Percentiles rank a stretch among this genome's conserved stretches.
Conservation (phyloP, 768 basidiomycete species). For the Lactarius sp. region DNA sequence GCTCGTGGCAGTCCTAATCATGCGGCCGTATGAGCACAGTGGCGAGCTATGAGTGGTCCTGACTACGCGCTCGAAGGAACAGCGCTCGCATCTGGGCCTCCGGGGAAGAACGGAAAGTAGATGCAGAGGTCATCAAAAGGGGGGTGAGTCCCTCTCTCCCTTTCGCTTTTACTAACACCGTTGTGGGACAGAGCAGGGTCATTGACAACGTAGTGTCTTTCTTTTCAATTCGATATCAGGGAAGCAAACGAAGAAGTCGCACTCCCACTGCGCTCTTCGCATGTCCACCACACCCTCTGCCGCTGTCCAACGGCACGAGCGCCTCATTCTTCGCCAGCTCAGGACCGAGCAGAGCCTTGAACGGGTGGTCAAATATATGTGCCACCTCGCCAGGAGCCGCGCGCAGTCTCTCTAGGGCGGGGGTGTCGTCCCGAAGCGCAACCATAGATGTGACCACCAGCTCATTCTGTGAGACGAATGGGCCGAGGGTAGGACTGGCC, state of each 20-base stretch:
- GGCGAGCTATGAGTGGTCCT: conserved; percentile 69
- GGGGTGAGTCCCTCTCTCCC: conserved; percentile 52
- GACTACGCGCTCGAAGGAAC: conserved; percentile 75
- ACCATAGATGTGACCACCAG: no score
- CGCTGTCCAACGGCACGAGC: conserved; percentile 57
- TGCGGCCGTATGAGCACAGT: conserved; percentile 69
- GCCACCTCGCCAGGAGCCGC: conserved; percentile 64
- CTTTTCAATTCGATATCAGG: conserved; percentile 47
- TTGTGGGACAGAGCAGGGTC: neutral
- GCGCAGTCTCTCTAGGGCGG: conserved; percentile 49
- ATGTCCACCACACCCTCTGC: conserved; percentile 57
- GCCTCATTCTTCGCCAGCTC: conserved; percentile 49
- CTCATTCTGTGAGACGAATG: no score
- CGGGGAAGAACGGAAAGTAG: conserved; percentile 76
- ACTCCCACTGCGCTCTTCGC: conserved; percentile 43
- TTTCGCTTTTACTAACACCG: neutral
- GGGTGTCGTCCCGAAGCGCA: conserved; percentile 60
- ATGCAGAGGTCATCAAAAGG: conserved; percentile 61
- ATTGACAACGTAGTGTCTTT: no score
- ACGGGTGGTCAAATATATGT: conserved; percentile 72
- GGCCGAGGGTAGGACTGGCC: no score
- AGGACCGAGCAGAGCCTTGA: conserved; percentile 62
- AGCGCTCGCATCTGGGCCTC: conserved; percentile 62
- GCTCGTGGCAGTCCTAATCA: conserved; percentile 72
- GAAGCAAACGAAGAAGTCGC: conserved; percentile 89